A percentile compares a stretch with the other conserved stretches of the same genome.
Conservation (phyloP, 1,284 basidiomycete species). For the Fomitopsis pinicola region DNA sequence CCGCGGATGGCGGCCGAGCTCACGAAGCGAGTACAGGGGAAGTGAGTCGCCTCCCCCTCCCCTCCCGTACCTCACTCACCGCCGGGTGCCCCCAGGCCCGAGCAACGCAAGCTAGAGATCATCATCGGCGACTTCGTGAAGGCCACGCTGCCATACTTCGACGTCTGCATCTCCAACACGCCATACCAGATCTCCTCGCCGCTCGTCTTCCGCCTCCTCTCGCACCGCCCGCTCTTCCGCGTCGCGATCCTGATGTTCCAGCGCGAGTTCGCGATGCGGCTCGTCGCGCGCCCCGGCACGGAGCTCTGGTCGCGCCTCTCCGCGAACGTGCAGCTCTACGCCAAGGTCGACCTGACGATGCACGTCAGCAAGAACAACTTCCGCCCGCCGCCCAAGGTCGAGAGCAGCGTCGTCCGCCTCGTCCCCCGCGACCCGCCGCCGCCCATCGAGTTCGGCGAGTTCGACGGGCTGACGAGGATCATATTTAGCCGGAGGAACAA, state of each 20-base stretch:
- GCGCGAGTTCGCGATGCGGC: constrained; percentile 92
- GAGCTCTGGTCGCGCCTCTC: constrained; percentile 92
- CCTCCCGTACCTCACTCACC: constrained; percentile 1
- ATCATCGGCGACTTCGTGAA: constrained; percentile 98
- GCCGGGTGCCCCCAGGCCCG: constrained; percentile 56
- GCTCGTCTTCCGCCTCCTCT: constrained; percentile 94
- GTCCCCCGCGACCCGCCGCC: constrained; percentile 95
- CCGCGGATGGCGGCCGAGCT: constrained; percentile 98
- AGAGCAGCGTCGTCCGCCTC: constrained; percentile 89
- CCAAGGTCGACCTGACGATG: constrained; percentile 96
- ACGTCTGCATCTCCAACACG: constrained; percentile 98
- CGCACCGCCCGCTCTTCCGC: constrained; percentile 92
- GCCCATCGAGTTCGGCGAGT: constrained; percentile 94
- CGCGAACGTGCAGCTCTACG: constrained; percentile 95
- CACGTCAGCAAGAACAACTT: constrained; percentile 97
- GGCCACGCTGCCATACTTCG: constrained; percentile 94
- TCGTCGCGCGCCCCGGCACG: constrained; percentile 85
- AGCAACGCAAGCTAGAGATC: constrained; percentile 92
- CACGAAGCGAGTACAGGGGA: constrained; percentile 96
- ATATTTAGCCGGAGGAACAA: constrained; percentile 92
- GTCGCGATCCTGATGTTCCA: constrained; percentile 99
- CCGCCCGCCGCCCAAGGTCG: constrained; percentile 93
- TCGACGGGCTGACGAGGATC: constrained; percentile 92
- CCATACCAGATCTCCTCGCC: constrained; percentile 99
- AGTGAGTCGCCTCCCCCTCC: constrained; percentile 55